phyloP scores from a whole-genome alignment of 257 asterid genomes.

The Scutellaria baicalensis region DNA sequence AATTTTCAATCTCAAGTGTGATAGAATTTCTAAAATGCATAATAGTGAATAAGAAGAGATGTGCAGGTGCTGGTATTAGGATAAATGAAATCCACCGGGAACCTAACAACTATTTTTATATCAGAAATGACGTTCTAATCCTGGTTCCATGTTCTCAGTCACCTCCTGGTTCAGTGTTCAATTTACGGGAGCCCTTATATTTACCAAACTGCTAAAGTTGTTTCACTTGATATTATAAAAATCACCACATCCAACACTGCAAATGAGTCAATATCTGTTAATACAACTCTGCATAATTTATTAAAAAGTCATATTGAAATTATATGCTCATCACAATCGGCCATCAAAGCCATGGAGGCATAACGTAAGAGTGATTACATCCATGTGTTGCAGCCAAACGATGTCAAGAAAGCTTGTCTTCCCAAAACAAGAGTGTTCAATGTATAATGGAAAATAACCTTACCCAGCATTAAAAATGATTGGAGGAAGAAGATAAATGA shows the following conservation, averaged over 20 bases:
- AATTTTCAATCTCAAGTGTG: not conserved
- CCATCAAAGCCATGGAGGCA: not conserved
- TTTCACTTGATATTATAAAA: not conserved
- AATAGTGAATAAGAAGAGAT: not conserved
- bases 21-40: not conserved
- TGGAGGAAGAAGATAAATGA: slow-evolving; percentile 68
- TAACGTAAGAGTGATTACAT: not conserved
- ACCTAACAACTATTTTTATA: not conserved
- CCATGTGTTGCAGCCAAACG: not conserved
- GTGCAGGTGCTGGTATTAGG: not conserved
- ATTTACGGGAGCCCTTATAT: too few relatives aligned
- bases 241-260: not conserved
- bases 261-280: not conserved
- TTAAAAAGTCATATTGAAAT: not conserved
- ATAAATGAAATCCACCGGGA: not conserved
- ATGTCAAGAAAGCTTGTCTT: not conserved
- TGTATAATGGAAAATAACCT: not conserved
- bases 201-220: too few relatives aligned
- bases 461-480: slow-evolving; percentile 77
- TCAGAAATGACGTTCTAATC: not conserved
- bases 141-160: not conserved
- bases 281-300: not conserved
- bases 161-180: too few relatives aligned
- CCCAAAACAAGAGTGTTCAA: not conserved
- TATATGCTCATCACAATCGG: not conserved